phyloP scores from a whole-genome alignment of 2,329 filamentous ascomycete genomes.

The Fusarium tuaranense region DNA sequence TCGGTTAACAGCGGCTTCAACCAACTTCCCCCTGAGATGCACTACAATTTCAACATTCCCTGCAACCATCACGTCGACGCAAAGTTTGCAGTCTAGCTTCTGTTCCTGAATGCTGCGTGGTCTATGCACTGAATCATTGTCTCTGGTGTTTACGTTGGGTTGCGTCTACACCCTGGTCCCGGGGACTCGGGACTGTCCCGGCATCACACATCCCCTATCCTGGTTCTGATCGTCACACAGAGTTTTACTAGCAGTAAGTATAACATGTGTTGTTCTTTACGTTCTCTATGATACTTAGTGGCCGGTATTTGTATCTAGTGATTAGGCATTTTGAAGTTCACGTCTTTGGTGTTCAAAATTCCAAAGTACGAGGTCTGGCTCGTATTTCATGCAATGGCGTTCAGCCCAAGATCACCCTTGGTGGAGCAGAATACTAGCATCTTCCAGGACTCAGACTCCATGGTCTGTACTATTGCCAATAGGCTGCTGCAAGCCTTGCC shows the following conservation, averaged over 20 bases:
- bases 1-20: constrained; percentile 4
- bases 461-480: not conserved
- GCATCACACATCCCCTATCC: not conserved
- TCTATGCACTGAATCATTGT: not conserved
- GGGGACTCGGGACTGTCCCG: not conserved
- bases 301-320: not conserved
- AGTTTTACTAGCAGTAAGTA: not conserved
- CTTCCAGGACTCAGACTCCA: not conserved
- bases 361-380: not conserved
- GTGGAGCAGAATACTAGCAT: not conserved
- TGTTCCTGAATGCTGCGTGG: not conserved
- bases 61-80: not conserved
- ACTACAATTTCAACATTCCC: not conserved
- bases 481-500: not conserved
- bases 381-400: not conserved
- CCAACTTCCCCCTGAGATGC: not conserved
- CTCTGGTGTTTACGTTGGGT: not conserved
- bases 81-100: not conserved
- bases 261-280: not conserved
- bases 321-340: not conserved
- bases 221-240: not conserved
- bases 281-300: too few species aligned
- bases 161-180: not conserved
- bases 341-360: not conserved
- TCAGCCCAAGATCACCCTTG: not conserved